phyloP scores from a whole-genome alignment of 2,329 filamentous ascomycete species.

The Orbilia oligospora region DNA sequence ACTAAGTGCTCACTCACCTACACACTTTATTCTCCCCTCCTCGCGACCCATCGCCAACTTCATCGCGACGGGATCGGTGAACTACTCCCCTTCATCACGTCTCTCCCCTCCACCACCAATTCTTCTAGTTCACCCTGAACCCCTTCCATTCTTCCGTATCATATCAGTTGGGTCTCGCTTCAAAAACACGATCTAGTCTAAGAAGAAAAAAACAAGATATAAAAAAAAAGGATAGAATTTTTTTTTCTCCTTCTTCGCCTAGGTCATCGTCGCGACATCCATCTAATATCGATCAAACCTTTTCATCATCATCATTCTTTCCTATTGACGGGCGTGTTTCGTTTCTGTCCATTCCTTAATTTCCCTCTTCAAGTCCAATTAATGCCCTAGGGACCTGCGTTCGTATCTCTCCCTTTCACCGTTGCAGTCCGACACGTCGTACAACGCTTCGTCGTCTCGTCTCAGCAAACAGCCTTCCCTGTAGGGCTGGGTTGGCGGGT shows the following conservation, averaged over 20 bases:
- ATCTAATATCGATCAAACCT: neutral
- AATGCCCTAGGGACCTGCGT: slow-evolving; percentile 2
- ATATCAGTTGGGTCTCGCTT: slow-evolving; percentile 15
- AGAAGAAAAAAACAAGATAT: neutral
- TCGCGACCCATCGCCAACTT: slow-evolving; percentile 13
- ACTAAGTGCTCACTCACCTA: too few species aligned
- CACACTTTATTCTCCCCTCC: neutral
- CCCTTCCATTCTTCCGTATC: neutral
- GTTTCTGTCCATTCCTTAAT: neutral
- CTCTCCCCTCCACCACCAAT: neutral
- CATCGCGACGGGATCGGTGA: neutral
- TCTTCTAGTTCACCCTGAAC: neutral
- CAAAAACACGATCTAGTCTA: neutral
- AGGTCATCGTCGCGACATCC: slow-evolving; percentile 12
- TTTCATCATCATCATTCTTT: neutral
- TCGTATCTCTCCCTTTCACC: neutral
- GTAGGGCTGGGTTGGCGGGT: slow-evolving; percentile 6
- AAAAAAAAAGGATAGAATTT: neutral
- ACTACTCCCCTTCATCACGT: slow-evolving; percentile 1
- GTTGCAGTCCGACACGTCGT: neutral
- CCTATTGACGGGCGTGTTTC: slow-evolving; percentile 1
- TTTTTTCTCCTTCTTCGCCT: slow-evolving; percentile 9
- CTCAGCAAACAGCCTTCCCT: slow-evolving; percentile 17
- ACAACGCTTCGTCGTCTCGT: slow-evolving; percentile 15
- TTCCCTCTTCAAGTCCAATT: slow-evolving; percentile 1